Evolutionary conservation across 345 rosid species (phyloP), one percentile per base, ranked within the genome.

Genomic region (Salix purpurea): DNA sequence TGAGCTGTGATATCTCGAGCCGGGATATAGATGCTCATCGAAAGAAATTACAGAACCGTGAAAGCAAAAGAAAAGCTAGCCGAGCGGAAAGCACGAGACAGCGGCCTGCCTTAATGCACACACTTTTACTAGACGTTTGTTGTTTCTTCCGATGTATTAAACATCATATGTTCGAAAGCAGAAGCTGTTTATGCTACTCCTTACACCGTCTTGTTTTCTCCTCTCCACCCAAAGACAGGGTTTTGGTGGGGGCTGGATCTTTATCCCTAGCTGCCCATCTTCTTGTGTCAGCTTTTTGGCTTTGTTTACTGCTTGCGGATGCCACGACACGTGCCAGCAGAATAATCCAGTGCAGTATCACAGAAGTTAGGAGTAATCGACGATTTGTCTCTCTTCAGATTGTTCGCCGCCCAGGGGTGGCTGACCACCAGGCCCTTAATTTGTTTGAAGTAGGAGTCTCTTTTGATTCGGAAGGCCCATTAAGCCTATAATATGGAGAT

Each of bases 61-160:
- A 2, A 77, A 69, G 69, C 61, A 19, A 64, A 36, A 69, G 19
- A 14, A 14, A 69, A 46, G 52, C 32, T 32, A 1, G 21, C 9
- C 21, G 7, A 28, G 84, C 76, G 67, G 72, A 78, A 81, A 81
- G 82, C 78, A 19, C 71, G 67, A 81, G 64, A 77, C 3, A 61
- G 81, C 26, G n/a, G 42, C 64, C 37, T 50, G 64, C 74, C 44
- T 71, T 71, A 19, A 19, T 52, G 19, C n/a, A 32, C 3, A 34
- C 62, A 18, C 70, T 36, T 52, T 70, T 70, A 32, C 73, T 69
- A 26, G 72, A 32, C 56, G 60, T 37, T 67, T 67, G 46, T 32
- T 65, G 46, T 32, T 65, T 36, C 39, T 18, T 67, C 40, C 23
- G 36, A 36, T 36, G 37, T 67, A 40, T 10, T 10, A 40, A 40